These are phyloP conservation scores for Periglandula ipomoeae DNA, from an alignment of 2,329 filamentous ascomycete genomes.

Conservation along the genomic window DNA sequence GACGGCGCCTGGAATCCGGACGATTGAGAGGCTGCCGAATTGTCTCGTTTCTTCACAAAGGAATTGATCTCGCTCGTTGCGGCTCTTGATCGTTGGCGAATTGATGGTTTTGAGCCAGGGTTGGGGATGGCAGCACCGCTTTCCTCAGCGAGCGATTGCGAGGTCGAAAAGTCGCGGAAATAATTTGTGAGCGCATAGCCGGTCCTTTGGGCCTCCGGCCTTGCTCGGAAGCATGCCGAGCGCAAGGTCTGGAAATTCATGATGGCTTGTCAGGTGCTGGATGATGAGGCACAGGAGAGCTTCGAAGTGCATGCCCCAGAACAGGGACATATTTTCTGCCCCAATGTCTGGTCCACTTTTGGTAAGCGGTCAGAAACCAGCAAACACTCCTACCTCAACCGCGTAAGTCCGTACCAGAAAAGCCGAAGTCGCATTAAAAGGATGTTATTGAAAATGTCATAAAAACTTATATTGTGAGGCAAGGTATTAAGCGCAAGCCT, in stretches of 20 bases:
- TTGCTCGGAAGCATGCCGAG: slow-evolving; percentile 26
- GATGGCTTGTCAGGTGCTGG: slow-evolving; percentile 13
- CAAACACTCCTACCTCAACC: too few relatives aligned
- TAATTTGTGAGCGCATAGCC: slow-evolving; percentile 21
- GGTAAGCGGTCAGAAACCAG: slow-evolving; percentile 6
- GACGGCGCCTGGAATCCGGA: background rate
- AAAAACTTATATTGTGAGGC: background rate
- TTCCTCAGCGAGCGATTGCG: slow-evolving; percentile 24
- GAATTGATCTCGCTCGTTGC: slow-evolving; percentile 25
- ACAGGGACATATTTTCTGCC: slow-evolving; percentile 4
- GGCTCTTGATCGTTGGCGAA: slow-evolving; percentile 22
- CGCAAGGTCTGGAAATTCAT: slow-evolving; percentile 31
- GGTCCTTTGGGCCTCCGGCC: slow-evolving; percentile 24
- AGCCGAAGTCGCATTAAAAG: background rate
- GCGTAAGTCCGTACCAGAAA: too few relatives aligned
- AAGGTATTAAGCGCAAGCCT: background rate
- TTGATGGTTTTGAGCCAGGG: slow-evolving; percentile 12
- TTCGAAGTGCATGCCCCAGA: background rate
- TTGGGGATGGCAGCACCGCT: slow-evolving; percentile 12
- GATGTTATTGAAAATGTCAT: background rate
- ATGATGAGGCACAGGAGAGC: background rate
- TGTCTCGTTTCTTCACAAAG: slow-evolving; percentile 16
- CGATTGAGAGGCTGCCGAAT: background rate
- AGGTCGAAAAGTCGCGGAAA: slow-evolving; percentile 24
- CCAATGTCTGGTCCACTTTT: background rate